Base-by-base conservation (phyloP, 768 basidiomycete genomes). In the Gelatoporia subvermispora region DNA sequence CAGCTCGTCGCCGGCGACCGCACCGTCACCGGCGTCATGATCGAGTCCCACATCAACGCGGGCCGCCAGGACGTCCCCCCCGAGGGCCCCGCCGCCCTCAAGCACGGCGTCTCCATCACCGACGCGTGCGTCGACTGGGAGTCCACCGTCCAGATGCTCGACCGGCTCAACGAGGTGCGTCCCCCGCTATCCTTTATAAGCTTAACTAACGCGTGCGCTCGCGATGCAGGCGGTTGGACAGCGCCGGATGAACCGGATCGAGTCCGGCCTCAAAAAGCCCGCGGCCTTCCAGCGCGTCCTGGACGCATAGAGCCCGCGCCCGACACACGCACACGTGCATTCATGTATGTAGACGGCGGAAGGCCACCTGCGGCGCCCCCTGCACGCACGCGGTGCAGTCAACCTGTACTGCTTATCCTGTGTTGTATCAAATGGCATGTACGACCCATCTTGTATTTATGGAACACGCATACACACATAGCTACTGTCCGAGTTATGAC, bases 121-220 rank as follows among this genome's bases (percentile, higher is more conserved):
- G 93, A 96, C 55, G 93, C 90, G 2, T 96, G 93, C 60, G 84
- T 94, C 41, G 79, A 88, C 64, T 95, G 92, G 90, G 77, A 81
- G 41, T 74, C 74, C 7, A 96, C 93, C 1, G 72, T 90, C 35
- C 56, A 47, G 17, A 88, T 93, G 82, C 78, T 95, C 43, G 76
- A 84, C 60, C 70, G 73, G 48, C 73, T 93, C 43, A 85, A 92
- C 51, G 72, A 75, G 58, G 72, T 73, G 42, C 9, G 68, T 54
- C 18, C 16, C 31, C 18, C 35, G 25, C 16, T 20, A 15, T 39
- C 15, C 21, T 20, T 20, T 21, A 17, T 10, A 28, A 17, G 28
- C 11, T 20, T 31, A 16, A 8, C 18, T 8, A n/a, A 31, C 41
- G 18, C 28, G 24, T 5, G 10, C 23, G 17, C 37, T 16, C 20